Evolutionary conservation across 225 moss, liverwort and hornwort genomes (phyloP).

Genomic region (Sphagnum tenellum): DNA sequence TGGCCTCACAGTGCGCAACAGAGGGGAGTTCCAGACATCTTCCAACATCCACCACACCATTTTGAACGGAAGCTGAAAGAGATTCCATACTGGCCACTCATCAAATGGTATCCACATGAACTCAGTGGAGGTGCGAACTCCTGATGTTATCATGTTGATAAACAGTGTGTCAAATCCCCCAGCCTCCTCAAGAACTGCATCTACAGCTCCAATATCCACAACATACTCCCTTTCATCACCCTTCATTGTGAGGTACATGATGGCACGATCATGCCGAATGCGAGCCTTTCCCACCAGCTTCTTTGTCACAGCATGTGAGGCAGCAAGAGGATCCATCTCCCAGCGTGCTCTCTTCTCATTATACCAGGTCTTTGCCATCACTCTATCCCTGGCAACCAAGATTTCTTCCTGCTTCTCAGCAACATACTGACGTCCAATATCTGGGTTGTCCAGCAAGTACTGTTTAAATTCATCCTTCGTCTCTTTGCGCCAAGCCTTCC

Average conservation of each 20-base stretch:
- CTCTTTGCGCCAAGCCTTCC: conserved; percentile 32
- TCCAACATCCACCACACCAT: conserved; percentile 70
- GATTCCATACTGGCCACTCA: conserved; percentile 62
- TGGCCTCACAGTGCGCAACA: conserved; percentile 60
- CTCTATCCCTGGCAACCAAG: conserved; percentile 77
- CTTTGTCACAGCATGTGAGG: conserved; percentile 66
- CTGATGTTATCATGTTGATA: conserved; percentile 59
- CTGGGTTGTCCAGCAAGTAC: conserved; percentile 34
- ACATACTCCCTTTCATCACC: conserved; percentile 81
- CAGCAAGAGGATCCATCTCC: conserved; percentile 83
- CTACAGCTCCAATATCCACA: conserved; percentile 55
- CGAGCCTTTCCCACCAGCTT: conserved; percentile 68
- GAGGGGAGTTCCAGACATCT: conserved; percentile 80
- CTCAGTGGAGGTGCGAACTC: conserved; percentile 54
- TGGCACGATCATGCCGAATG: conserved; percentile 72
- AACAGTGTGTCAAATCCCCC: conserved; percentile 80
- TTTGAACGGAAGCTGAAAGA: conserved; percentile 84
- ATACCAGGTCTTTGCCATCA: conserved; percentile 73
- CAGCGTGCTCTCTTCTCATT: conserved; percentile 61
- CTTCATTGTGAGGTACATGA: conserved; percentile 74
- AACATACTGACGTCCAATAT: conserved; percentile 32
- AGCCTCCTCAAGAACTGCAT: conserved; percentile 51
- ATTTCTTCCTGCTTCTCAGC: conserved; percentile 51
- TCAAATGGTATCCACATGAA: conserved; percentile 81
- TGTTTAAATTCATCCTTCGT: conserved; percentile 31